phyloP scores from a whole-genome alignment of 345 rosid genomes.

The Salix purpurea region DNA sequence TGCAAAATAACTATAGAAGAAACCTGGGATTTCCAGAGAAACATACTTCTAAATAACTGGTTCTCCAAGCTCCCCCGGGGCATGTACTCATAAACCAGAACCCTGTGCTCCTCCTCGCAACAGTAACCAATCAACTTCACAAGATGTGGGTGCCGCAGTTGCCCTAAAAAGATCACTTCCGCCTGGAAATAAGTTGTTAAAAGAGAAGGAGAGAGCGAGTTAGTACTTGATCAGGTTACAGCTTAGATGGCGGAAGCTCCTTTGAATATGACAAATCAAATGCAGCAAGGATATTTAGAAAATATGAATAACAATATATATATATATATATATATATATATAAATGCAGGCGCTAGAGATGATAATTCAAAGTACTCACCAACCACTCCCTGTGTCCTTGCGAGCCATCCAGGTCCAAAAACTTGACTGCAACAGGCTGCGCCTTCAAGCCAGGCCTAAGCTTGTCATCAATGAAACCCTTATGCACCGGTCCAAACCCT shows the following conservation, averaged over 20 bases:
- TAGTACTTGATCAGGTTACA: no score
- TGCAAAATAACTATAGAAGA: background rate
- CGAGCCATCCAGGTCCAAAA: conserved; percentile 68
- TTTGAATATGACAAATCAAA: background rate
- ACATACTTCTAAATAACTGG: conserved; percentile 78
- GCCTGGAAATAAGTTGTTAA: conserved; percentile 37
- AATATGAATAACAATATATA: background rate
- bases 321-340: background rate
- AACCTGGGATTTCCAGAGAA: background rate
- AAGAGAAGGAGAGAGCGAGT: background rate
- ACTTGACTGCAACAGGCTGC: conserved; percentile 88
- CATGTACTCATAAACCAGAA: conserved; percentile 83
- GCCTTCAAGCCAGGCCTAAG: conserved; percentile 76
- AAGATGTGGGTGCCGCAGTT: conserved; percentile 68
- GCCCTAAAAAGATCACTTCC: conserved; percentile 81
- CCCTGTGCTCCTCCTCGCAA: conserved; percentile 83
- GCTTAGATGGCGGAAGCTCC: background rate
- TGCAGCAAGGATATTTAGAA: background rate
- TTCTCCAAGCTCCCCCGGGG: conserved; percentile 92
- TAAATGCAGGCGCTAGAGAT: background rate
- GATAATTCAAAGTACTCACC: conserved; percentile 38
- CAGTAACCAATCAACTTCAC: conserved; percentile 88
- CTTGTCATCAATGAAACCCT: conserved; percentile 84
- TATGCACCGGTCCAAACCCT: conserved; percentile 87
- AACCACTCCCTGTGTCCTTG: conserved; percentile 94